Conservation (phyloP, 2,329 filamentous ascomycete species). For the Curvularia eragrostidis region DNA sequence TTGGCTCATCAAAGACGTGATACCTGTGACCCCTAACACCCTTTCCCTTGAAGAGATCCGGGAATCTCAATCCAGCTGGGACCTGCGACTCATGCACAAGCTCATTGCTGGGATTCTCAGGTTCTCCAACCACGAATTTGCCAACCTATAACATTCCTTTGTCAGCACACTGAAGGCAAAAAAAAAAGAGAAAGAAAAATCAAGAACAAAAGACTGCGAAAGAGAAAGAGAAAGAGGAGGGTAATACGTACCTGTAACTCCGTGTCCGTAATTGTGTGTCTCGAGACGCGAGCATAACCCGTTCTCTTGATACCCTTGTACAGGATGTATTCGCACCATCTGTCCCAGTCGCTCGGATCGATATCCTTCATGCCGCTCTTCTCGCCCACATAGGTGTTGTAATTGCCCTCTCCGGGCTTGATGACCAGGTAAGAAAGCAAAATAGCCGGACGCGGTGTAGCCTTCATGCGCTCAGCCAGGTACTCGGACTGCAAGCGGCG, state of each 20-base stretch:
- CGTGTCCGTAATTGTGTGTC: conserved; percentile 93
- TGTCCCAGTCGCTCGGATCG: conserved; percentile 89
- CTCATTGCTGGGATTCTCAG: conserved; percentile 66
- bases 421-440: conserved; percentile 92
- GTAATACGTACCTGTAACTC: conserved; percentile 76
- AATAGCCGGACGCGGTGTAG: conserved; percentile 78
- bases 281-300: conserved; percentile 87
- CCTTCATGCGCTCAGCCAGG: conserved; percentile 85
- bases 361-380: conserved; percentile 93
- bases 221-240: background rate
- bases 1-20: conserved; percentile 85
- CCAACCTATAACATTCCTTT: conserved; percentile 63
- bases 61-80: conserved; percentile 80
- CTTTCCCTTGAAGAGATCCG: conserved; percentile 79
- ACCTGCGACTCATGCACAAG: conserved; percentile 76
- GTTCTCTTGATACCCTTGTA: conserved; percentile 87
- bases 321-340: conserved; percentile 99
- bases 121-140: conserved; percentile 85
- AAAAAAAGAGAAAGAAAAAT: background rate
- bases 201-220: too few species aligned
- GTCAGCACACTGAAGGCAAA: background rate
- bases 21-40: conserved; percentile 90
- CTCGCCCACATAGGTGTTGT: conserved; percentile 91
- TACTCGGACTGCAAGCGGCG: conserved; percentile 86
- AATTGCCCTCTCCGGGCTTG: conserved; percentile 88